Evolutionary conservation across 2,329 filamentous ascomycete genomes (phyloP), one percentile per base, ranked within the genome.

Genomic region (Microdochium paspali): DNA sequence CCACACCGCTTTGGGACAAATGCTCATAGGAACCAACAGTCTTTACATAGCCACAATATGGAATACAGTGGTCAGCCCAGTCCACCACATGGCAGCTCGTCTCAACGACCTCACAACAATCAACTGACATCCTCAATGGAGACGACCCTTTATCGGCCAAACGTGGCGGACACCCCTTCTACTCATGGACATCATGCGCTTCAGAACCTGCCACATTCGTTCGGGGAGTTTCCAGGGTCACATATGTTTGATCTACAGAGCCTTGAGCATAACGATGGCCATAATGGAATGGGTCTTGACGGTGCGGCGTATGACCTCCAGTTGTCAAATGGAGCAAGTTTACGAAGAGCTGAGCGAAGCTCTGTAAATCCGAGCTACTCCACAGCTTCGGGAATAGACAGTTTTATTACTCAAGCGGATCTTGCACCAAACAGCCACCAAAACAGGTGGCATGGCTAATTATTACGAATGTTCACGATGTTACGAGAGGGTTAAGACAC

Each of bases 91-190:
- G 26, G 26, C 7, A 28, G 7, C 13, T 13, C 26, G 7, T 28
- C n/a, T n/a, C n/a, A n/a, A n/a, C n/a, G n/a, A n/a, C n/a, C n/a
- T n/a, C n/a, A n/a, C n/a, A n/a, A n/a, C n/a, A n/a, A n/a, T n/a
- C n/a, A n/a, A n/a, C n/a, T 28, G 26, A 13, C 26, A 28, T 13
- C 26, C 7, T 7, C 26, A 28, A 28, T 28, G 7, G 26, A 28
- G 13, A 28, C 26, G 13, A 13, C 7, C 13, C 26, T 28, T 13
- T 28, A 28, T 28, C 26, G 26, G 26, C 51, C 39, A 53, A 51
- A 45, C 47, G 23, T n/a, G 55, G 59, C 40, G 50, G 46, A 15
- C 44, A 10, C 18, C 18, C 18, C 35, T 40, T 40, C 35, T 40
- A 21, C 15, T 7, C 35, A 18, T 40, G 18, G 4, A 18, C 35